Base-by-base conservation (phyloP, 441 rosid genomes). In the Gossypium lobatum region DNA sequence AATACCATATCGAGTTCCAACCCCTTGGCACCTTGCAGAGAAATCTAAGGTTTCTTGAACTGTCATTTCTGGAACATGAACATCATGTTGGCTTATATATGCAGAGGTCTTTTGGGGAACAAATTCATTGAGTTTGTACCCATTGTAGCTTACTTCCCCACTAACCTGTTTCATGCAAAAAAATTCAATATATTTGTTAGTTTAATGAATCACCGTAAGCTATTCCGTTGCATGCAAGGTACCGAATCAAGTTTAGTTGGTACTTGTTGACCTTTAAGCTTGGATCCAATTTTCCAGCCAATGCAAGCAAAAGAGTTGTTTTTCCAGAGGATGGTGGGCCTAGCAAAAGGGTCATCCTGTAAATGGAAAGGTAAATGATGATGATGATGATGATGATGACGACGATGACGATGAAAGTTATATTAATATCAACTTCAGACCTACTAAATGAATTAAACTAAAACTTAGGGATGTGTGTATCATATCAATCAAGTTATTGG, bases 251-350 rank as follows among this genome's bases (percentile, higher is more conserved):
- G 64, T 14, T 60, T 5, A 14, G 26, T 28, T 26, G 63, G 13
- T 57, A 8, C 13, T 11, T 9, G 52, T 10, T 55, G 52, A 52
- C 88, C 82, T 85, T 82, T 17, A 93, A 78, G 52, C 79, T 72
- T 9, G 84, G 85, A 84, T 90, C 92, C 73, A 91, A 80, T 74
- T 87, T 91, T 72, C 96, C 98, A 0, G 93, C 91, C 26, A 93
- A 80, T 78, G 98, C 93, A 64, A 88, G 77, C 81, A 91, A 64
- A 78, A 93, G 89, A 1, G 93, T 84, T 23, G 95, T 86, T 82
- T 93, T 93, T 20, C 96, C 98, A 0, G 97, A 91, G 52, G 91
- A 82, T 0, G 98, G 98, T 68, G 98, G 97, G 60, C 98, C 98
- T 73, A 93, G 75, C 78, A 91, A 76, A 3, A 91, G 88, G 21